Evolutionary conservation across 177 flowering plant genomes (phyloP).

Genomic region (Vitis hybrid): DNA sequence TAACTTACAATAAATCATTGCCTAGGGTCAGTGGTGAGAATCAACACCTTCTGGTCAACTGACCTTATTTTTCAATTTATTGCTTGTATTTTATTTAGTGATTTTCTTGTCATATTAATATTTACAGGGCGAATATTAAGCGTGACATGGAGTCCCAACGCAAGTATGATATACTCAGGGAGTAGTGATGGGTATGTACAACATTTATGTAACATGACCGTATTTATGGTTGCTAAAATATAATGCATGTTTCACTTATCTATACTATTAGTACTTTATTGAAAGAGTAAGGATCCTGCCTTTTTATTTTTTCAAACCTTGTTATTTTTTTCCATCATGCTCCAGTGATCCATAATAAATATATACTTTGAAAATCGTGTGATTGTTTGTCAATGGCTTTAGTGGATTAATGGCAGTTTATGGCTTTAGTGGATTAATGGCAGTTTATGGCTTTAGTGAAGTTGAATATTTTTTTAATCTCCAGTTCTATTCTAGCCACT

Average conservation of each 20-base stretch:
- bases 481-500: too few species aligned
- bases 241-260: not conserved
- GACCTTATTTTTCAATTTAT: not conserved
- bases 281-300: too few species aligned
- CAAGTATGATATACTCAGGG: slow-evolving; percentile 72
- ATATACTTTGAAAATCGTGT: too few species aligned
- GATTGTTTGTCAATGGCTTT: too few species aligned
- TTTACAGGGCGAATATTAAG: slow-evolving; percentile 74
- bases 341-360: too few species aligned
- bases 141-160: slow-evolving; percentile 87
- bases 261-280: too few species aligned
- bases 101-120: not conserved
- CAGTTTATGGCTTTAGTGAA: not conserved
- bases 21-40: slow-evolving; percentile 96
- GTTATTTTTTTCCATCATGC: too few species aligned
- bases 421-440: not conserved
- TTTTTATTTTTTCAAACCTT: too few species aligned
- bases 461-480: not conserved
- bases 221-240: not conserved
- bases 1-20: slow-evolving; percentile 59
- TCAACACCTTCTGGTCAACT: slow-evolving; percentile 19
- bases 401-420: not conserved
- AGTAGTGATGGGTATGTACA: slow-evolving; percentile 91
- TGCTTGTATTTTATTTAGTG: slow-evolving; percentile 2
- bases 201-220: not conserved